A percentile compares a stretch with the other conserved stretches of the same genome.
Conservation (phyloP, 192 early-diverging fungal species). For the Spizellomyces sp. region DNA sequence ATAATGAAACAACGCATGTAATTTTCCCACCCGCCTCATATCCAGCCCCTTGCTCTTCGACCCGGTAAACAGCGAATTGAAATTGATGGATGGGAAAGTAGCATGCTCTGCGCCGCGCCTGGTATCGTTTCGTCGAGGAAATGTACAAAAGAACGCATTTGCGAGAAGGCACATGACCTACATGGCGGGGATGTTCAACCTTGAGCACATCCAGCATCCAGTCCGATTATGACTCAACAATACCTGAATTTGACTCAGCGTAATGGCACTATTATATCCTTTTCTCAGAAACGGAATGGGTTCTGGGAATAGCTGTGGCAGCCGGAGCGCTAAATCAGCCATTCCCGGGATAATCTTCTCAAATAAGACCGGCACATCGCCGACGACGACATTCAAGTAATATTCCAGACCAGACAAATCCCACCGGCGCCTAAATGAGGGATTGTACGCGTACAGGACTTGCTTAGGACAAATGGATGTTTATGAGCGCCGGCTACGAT, state of each 20-base stretch:
- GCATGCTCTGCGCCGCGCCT: conserved; percentile 25
- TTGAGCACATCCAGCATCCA: no score
- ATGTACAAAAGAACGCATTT: conserved; percentile 53
- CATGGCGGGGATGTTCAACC: no score
- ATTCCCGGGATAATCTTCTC: conserved; percentile 35
- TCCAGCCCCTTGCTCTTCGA: conserved; percentile 4
- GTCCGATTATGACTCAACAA: no score
- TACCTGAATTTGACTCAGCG: conserved; percentile 46
- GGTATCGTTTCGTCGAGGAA: conserved; percentile 35
- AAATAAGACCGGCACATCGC: not conserved
- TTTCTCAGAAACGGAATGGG: conserved; percentile 41
- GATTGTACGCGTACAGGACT: conserved; percentile 30
- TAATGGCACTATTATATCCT: conserved; percentile 38
- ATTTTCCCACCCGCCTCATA: conserved; percentile 28
- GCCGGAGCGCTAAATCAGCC: conserved; percentile 35
- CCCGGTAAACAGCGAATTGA: conserved; percentile 36
- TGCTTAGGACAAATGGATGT: not conserved
- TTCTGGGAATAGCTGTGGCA: conserved; percentile 27
- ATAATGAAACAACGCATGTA: conserved; percentile 42
- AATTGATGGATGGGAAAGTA: conserved; percentile 39
- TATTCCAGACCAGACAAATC: conserved; percentile 27
- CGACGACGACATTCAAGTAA: conserved; percentile 4
- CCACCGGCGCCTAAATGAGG: conserved; percentile 14
- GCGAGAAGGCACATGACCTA: conserved; percentile 45
- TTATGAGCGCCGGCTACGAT: not conserved